Evolutionary conservation across 2,329 filamentous ascomycete species (phyloP), one percentile per base, ranked within the genome.

Genomic region (Phyllosticta paracitricarpa): DNA sequence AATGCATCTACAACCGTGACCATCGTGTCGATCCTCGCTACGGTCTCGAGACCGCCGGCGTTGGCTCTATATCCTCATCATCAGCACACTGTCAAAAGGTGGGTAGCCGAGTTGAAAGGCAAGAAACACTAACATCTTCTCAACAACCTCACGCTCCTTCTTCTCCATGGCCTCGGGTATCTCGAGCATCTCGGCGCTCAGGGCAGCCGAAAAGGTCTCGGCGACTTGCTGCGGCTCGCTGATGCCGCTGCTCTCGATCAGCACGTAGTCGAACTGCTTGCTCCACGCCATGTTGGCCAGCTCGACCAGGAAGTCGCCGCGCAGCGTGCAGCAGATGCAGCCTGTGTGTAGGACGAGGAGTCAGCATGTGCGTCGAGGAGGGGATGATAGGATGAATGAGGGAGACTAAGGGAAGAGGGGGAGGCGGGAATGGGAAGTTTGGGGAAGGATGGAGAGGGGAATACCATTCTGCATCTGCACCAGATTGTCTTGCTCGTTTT

Each of bases 251-350:
- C 85, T 88, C 71, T 89, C 87, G 52, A 89, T 87, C 51, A 89
- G 77, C 26, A 89, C 82, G 69, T 90, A 89, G 69, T 90, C 85
- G 48, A 89, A 86, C 57, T 81, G 76, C 19, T 83, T 79, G 0
- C 84, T 65, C 67, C 85, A 81, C 0, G 86, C 80, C 1, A 90
- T 76, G 0, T 80, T 80, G 0, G 86, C 86, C 0, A 90, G 79
- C 69, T 90, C 87, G 63, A 87, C 83, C 0, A 91, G 79, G 1
- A 90, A 73, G 61, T 90, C 87, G 0, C 87, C 86, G 3, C 88
- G 83, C 0, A 90, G 77, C 0, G 87, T 90, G 66, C 88, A 91
- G 76, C 87, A 91, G 67, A 91, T 91, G 65, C 88, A 90, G 9
- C 87, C 60, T 62, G 22, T 19, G 17, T 40, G 24, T 19, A 7